Base-by-base conservation (phyloP, 805 yeast genomes). In the Candida xyloterini region DNA sequence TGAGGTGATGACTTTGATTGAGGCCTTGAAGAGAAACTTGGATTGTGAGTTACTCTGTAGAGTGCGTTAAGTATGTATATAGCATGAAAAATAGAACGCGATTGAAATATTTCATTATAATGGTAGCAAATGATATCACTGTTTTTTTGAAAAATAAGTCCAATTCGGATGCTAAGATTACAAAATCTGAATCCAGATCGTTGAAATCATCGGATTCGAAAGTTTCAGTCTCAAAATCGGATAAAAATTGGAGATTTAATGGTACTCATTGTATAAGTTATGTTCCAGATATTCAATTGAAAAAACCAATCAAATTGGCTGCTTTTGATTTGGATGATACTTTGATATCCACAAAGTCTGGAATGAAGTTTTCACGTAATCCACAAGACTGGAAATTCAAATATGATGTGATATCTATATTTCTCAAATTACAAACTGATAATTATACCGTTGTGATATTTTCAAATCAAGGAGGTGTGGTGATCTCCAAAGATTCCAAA, bases 271-370 rank as follows among this genome's bases (percentile, higher is more conserved):
- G 50, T 21, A 14, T 47, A 33, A 27, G 22, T n/a, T 49, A 22
- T 20, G 14, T 15, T n/a, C 47, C 18, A 4, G 24, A 32, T 29
- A 23, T 16, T 6, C 27, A 35, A 7, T 20, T 31, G 5, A 33
- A 38, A 1, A 45, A 37, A 2, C 37, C 45, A 4, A 42, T 65
- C 2, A 69, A 68, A 29, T 52, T 84, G 1, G 87, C 87, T 2
- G 84, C 84, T 0, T 91, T 90, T 60, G 98, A 91, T 59, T 66
- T 91, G 35, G 99, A 91, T 65, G 82, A 78, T 7, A 91, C 98
- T 0, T 50, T 91, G 7, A 76, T 87, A 0, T 56, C 57, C 11
- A 80, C 96, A 0, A 81, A 76, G 54, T 72, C 85, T 0, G 87
- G 86, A 1, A 33, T 54, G 13, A 72, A 67, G 33, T 87, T 81